Percentiles rank a stretch among this genome's conserved stretches.
These are phyloP conservation scores for Raphanus sativus DNA, from an alignment of 345 rosid species.

Conservation along the genomic window DNA sequence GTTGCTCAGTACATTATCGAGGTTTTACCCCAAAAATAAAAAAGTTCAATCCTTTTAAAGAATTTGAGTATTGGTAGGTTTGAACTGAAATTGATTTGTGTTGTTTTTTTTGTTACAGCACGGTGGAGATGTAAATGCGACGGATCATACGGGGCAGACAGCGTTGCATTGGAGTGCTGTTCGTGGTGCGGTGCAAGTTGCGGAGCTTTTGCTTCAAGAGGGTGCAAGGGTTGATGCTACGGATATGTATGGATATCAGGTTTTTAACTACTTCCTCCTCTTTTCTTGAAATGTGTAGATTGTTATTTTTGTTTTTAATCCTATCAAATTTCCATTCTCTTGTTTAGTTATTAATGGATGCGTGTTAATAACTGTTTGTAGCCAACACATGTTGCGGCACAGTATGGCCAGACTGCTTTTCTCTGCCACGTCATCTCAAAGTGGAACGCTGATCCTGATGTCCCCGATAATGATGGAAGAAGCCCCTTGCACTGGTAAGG, in stretches of 20 bases:
- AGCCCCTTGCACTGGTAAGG: slow-evolving; percentile 96
- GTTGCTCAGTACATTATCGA: slow-evolving; percentile 89
- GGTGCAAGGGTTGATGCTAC: slow-evolving; percentile 73
- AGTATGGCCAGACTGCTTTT: slow-evolving; percentile 97
- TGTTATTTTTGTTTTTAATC: no score
- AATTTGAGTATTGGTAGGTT: no score
- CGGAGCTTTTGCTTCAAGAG: slow-evolving; percentile 83
- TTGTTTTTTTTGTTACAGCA: slow-evolving; percentile 49
- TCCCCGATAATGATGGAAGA: slow-evolving; percentile 94
- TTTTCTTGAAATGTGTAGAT: no score
- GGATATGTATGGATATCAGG: slow-evolving; percentile 96
- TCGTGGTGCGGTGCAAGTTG: slow-evolving; percentile 86
- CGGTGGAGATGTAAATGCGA: slow-evolving; percentile 85
- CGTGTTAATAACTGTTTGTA: slow-evolving; percentile 48
- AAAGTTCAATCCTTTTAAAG: not conserved
- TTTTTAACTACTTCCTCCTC: slow-evolving; percentile 23
- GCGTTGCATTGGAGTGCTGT: slow-evolving; percentile 99
- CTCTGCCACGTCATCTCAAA: slow-evolving; percentile 85
- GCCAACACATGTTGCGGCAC: slow-evolving; percentile 96
- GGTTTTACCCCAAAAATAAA: slow-evolving; percentile 35
- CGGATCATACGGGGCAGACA: slow-evolving; percentile 91
- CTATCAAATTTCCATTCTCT: not conserved
- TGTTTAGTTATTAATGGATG: slow-evolving; percentile 21
- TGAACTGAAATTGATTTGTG: no score
- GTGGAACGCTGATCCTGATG: slow-evolving; percentile 98